Base-by-base conservation (phyloP, 2,329 filamentous ascomycete genomes). In the Fusarium cyanostomum region DNA sequence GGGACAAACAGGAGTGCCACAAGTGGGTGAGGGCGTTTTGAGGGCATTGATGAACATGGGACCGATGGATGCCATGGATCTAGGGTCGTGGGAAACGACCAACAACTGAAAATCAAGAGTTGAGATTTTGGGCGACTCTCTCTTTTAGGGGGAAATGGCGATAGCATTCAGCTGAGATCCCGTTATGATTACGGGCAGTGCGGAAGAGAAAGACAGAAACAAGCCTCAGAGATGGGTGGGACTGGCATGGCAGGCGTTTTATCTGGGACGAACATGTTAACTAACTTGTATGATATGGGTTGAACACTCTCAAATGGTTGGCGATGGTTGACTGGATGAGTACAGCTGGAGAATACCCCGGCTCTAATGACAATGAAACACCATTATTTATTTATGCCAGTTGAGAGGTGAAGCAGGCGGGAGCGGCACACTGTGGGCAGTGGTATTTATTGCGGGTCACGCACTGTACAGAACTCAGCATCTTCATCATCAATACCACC, bases 11-110 rank as follows among this genome's bases (percentile, higher is more conserved):
- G 81, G 79, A 8, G 82, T 86, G 76, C 82, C 83, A 16, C 83
- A 83, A 6, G 81, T 86, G 12, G 81, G 84, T 0, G 85, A 88
- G 44, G 84, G 85, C 0, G 80, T 88, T 38, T 73, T 88, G 42
- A 78, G 83, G 55, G 81, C 84, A 8, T 74, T 88, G 53, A 85
- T 87, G 81, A 83, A 81, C 52, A 82, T 87, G 77, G 82, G 82
- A 8, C 79, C 84, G 0, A 85, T 89, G 80, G 85, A 88, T 63
- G 81, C 82, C 10, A 86, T 89, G 82, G 85, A 86, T 63, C 74
- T 84, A 56, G 77, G 76, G 13, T 74, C 78, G 28, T 84, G 83
- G 83, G 81, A 83, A 55, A 64, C 72, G 21, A 71, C 67, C 7
- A 72, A 74, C 35, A 68, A 73, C 71, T 66, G 59, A 62, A 62